A percentile compares a stretch with the other conserved stretches of the same genome.
Evolutionary conservation across 306 rosid species (phyloP).

Genomic region (Prunus armeniaca): DNA sequence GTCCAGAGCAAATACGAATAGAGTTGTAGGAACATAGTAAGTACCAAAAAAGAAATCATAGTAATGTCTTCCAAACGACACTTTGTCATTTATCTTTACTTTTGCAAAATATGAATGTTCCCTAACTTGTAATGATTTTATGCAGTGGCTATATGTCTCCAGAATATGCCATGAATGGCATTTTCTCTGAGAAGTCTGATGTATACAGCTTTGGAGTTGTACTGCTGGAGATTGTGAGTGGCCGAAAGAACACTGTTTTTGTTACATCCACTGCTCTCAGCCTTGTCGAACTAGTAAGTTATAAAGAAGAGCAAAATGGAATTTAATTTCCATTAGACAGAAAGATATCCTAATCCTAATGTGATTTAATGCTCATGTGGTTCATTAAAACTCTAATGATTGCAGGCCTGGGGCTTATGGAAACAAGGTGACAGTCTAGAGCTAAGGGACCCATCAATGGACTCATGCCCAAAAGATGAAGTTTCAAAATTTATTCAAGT

Average conservation of each 20-base stretch:
- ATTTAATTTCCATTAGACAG: neutral
- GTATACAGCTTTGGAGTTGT: conserved; percentile 31
- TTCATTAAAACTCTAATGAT: neutral
- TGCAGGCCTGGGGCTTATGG: conserved; percentile 31
- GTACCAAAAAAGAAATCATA: neutral
- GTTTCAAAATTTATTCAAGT: conserved; percentile 10
- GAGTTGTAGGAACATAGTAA: conserved; percentile 34
- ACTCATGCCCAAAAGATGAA: conserved; percentile 20
- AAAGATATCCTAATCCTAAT: neutral
- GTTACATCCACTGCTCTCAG: conserved; percentile 6
- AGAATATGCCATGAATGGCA: conserved; percentile 34
- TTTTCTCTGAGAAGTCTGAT: conserved; percentile 29
- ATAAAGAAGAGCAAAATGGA: neutral
- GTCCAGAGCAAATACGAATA: conserved; percentile 29
- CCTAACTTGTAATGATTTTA: neutral
- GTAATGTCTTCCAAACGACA: neutral
- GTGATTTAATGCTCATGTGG: neutral
- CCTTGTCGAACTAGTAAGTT: conserved; percentile 23
- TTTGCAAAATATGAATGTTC: neutral
- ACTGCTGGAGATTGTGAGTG: conserved; percentile 27
- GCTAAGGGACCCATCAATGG: conserved; percentile 12
- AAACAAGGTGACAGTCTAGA: conserved; percentile 13
- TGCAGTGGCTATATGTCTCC: conserved; percentile 35
- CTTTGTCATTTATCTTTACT: neutral
- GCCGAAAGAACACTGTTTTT: conserved; percentile 17